Evolutionary conservation across 2,329 filamentous ascomycete genomes (phyloP), one percentile per base, ranked within the genome.

Genomic region (Claviceps africana): DNA sequence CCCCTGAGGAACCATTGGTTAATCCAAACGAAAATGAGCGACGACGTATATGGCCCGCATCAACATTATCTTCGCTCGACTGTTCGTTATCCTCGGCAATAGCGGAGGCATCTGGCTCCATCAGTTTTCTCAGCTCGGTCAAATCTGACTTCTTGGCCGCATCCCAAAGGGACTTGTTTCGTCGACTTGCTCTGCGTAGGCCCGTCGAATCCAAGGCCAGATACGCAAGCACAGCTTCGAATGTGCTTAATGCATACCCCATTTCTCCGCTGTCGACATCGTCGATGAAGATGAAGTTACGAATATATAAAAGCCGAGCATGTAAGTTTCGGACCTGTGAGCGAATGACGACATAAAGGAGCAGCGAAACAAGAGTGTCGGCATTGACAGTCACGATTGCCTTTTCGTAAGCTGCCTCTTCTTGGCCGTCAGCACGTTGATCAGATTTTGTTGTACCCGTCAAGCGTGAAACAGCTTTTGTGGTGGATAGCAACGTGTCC

Each of bases 241-340:
- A 88, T 0, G 93, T 98, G 67, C 91, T 97, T 49, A 98, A 69
- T 0, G 91, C 90, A 67, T 98, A 98, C 9, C 93, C 93, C 74
- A 94, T 85, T 69, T 98, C 93, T 48, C 93, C 93, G 55, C 83
- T 94, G 58, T 98, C 93, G 9, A 98, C 89, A 68, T 98, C 93
- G 60, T 97, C 93, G 49, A 95, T 90, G 67, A 95, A 98, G 58
- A 96, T 93, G 63, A 96, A 98, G 62, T 95, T 88, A 44, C 91
- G 86, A 76, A 97, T 95, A 65, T 97, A 98, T n/a, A 86, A 76
- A 47, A 98, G 72, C 21, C 91, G 80, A 3, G 93, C 89, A 60
- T 95, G 88, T 9, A 98, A 73, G 67, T 96, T 85, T 54, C 86
- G 82, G 28, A 95, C 82, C 55, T 93, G 86, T 11, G 91, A 88